These are phyloP conservation scores for Boletus rubropictus DNA, from an alignment of 768 basidiomycete species.

Conservation along the genomic window DNA sequence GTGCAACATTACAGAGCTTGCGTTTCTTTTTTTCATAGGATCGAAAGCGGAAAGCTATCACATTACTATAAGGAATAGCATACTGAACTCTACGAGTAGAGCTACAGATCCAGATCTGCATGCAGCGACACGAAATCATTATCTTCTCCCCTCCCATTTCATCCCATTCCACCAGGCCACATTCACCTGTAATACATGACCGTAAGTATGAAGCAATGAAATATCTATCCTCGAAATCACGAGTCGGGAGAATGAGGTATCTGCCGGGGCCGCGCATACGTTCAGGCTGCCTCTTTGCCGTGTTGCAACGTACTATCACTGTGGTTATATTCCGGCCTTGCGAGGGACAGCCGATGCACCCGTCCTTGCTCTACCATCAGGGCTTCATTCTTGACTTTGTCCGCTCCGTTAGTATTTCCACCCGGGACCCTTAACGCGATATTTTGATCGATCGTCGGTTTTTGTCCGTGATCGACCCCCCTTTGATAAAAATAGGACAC, in stretches of 20 bases:
- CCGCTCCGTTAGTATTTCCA: background rate
- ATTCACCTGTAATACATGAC: background rate
- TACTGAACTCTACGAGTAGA: background rate
- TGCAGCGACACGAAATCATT: background rate
- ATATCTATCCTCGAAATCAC: background rate
- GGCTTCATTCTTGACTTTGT: background rate
- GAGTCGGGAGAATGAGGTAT: background rate
- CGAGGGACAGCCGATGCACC: background rate
- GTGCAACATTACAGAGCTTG: background rate
- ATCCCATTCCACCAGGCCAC: too few relatives aligned
- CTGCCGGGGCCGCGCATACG: background rate
- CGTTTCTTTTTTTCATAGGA: too few relatives aligned
- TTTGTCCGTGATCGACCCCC: constrained; percentile 7
- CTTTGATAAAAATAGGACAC: constrained; percentile 34
- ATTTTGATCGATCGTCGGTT: background rate
- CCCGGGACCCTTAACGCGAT: background rate
- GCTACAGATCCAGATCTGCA: background rate
- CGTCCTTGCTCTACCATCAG: too few relatives aligned
- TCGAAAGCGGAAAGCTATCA: too few relatives aligned
- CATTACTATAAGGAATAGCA: too few relatives aligned
- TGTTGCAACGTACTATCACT: background rate
- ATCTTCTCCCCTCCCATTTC: too few relatives aligned
- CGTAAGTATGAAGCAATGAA: background rate
- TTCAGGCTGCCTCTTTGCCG: background rate
- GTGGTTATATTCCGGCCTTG: background rate